Conservation (phyloP, 148 eudicot genomes). For the Rhododendron griersonianum region DNA sequence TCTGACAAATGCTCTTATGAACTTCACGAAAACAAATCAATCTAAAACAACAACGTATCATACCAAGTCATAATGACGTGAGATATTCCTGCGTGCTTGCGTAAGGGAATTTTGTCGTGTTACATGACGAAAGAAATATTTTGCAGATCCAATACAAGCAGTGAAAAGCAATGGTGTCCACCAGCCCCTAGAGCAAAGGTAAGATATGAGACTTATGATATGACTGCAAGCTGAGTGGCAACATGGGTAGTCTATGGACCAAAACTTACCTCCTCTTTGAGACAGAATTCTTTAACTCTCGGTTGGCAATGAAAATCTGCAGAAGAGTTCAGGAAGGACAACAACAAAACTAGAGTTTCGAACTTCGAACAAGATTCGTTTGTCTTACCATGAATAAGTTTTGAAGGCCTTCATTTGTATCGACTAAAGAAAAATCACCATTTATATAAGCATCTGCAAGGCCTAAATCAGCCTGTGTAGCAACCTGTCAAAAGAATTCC, state of each 20-base stretch:
- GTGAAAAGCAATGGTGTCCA: slow-evolving; percentile 86
- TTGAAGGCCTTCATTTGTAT: slow-evolving; percentile 72
- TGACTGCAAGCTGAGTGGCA: background rate
- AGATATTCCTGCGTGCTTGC: slow-evolving; percentile 89
- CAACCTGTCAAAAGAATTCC: slow-evolving; percentile 49
- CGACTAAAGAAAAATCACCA: slow-evolving; percentile 85
- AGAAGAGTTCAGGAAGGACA: slow-evolving; percentile 11
- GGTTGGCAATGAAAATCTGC: slow-evolving; percentile 63
- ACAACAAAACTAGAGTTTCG: background rate
- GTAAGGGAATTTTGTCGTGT: slow-evolving; percentile 67
- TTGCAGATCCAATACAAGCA: slow-evolving; percentile 78
- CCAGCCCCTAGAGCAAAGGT: slow-evolving; percentile 64
- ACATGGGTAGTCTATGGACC: background rate
- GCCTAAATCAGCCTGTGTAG: slow-evolving; percentile 86
- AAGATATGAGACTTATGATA: background rate
- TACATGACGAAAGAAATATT: slow-evolving; percentile 67
- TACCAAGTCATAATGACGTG: slow-evolving; percentile 96
- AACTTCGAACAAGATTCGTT: background rate
- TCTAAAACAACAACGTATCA: background rate
- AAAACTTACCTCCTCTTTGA: slow-evolving; percentile 45
- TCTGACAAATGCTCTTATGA: background rate
- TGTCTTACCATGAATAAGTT: slow-evolving; percentile 73
- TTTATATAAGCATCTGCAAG: slow-evolving; percentile 95
- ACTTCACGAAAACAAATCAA: background rate
- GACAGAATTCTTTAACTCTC: slow-evolving; percentile 50